phyloP scores from a whole-genome alignment of 192 early-diverging fungal genomes.

The Backusella morwellensis region DNA sequence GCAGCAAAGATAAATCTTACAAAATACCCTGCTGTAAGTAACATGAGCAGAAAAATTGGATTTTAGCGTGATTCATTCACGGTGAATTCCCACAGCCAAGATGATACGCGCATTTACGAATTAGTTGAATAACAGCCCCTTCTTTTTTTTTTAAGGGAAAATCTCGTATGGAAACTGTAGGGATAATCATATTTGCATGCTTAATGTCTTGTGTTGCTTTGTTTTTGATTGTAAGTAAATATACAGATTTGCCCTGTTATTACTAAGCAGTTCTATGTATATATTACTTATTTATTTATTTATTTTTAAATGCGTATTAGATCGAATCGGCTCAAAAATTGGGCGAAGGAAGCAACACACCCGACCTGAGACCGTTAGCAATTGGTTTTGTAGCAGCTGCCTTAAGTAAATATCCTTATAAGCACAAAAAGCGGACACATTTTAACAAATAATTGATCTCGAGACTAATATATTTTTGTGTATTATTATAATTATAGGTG shows the following conservation, averaged over 20 bases:
- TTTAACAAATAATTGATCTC: neutral
- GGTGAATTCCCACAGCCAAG: neutral
- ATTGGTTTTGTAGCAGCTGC: constrained; percentile 55
- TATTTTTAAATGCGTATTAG: constrained; percentile 19
- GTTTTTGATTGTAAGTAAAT: constrained; percentile 56
- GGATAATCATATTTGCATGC: constrained; percentile 76
- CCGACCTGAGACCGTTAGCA: constrained; percentile 47
- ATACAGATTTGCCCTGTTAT: neutral
- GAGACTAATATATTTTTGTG: neutral
- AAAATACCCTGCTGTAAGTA: constrained; percentile 66
- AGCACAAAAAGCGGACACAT: neutral
- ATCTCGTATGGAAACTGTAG: constrained; percentile 72
- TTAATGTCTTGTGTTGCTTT: constrained; percentile 76
- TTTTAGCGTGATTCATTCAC: neutral
- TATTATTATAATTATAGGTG: constrained; percentile 24
- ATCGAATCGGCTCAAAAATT: constrained; percentile 66
- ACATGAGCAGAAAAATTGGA: neutral
- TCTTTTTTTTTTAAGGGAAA: constrained; percentile 50
- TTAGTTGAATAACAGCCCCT: neutral
- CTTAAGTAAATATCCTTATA: constrained; percentile 35
- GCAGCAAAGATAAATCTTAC: constrained; percentile 60
- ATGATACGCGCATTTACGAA: neutral
- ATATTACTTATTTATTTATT: neutral
- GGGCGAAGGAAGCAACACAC: constrained; percentile 34
- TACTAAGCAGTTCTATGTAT: neutral